phyloP scores from a whole-genome alignment of 768 basidiomycete species.

The Suillus americanus region DNA sequence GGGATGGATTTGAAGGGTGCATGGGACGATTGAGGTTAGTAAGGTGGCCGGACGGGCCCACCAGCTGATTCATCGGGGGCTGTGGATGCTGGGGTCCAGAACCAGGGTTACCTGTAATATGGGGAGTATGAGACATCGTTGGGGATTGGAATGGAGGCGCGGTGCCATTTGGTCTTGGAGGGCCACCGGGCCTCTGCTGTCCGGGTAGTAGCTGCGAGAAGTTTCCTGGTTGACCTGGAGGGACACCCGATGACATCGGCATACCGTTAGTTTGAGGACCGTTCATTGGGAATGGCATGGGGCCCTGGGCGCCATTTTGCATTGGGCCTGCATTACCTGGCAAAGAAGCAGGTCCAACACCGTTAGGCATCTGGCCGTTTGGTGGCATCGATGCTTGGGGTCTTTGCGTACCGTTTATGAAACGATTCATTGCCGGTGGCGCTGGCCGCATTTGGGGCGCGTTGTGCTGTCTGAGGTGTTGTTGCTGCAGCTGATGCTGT shows the following conservation, averaged over 20 bases:
- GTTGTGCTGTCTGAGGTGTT: slow-evolving; percentile 34
- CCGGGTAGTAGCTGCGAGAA: slow-evolving; percentile 35
- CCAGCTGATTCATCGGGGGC: slow-evolving; percentile 47
- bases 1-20: slow-evolving; percentile 46
- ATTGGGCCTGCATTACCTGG: slow-evolving; percentile 26
- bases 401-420: slow-evolving; percentile 35
- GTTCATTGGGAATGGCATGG: slow-evolving; percentile 24
- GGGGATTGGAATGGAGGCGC: slow-evolving; percentile 59
- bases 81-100: slow-evolving; percentile 34
- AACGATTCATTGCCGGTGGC: slow-evolving; percentile 26
- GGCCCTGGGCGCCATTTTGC: slow-evolving; percentile 27
- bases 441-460: slow-evolving; percentile 25
- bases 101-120: slow-evolving; percentile 37
- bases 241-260: slow-evolving; percentile 28
- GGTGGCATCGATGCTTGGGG: slow-evolving; percentile 16
- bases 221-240: slow-evolving; percentile 31
- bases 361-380: slow-evolving; percentile 29
- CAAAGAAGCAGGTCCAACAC: slow-evolving; percentile 24
- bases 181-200: slow-evolving; percentile 29
- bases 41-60: slow-evolving; percentile 53
- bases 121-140: slow-evolving; percentile 61
- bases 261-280: slow-evolving; percentile 48
- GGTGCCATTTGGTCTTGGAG: slow-evolving; percentile 43
- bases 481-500: slow-evolving; percentile 38
- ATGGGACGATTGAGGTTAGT: slow-evolving; percentile 46